These are phyloP conservation scores for Hemisphaericaspora nanyangensis DNA, from an alignment of 805 yeast species.

Conservation along the genomic window DNA sequence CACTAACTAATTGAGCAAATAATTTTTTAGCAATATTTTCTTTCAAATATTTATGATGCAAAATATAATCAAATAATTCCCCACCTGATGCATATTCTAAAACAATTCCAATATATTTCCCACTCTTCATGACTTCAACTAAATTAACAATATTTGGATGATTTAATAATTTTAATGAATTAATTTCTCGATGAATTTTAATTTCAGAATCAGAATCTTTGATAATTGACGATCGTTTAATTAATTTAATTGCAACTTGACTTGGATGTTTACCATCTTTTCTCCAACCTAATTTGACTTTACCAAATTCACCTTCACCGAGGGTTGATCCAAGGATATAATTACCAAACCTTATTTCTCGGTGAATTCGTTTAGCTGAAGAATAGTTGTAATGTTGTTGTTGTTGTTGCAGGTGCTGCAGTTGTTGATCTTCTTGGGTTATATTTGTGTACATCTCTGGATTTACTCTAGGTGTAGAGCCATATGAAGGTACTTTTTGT, in stretches of 20 bases:
- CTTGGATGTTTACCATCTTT: conserved; percentile 73
- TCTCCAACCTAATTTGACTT: conserved; percentile 95
- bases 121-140: conserved; percentile 91
- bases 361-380: conserved; percentile 15
- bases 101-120: conserved; percentile 93
- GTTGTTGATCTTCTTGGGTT: not conserved
- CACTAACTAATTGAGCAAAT: conserved; percentile 90
- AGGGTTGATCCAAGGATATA: conserved; percentile 88
- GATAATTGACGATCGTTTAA: conserved; percentile 83
- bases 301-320: conserved; percentile 98
- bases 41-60: conserved; percentile 79
- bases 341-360: conserved; percentile 83
- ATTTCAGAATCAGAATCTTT: conserved; percentile 81
- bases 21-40: conserved; percentile 82
- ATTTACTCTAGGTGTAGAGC: no score
- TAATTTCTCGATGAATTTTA: conserved; percentile 89
- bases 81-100: conserved; percentile 97
- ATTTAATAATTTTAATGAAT: conserved; percentile 76
- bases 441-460: not conserved
- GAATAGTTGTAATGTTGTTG: no score
- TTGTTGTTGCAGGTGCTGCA: not conserved
- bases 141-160: conserved; percentile 93
- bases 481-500: no score
- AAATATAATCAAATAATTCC: conserved; percentile 88
- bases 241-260: conserved; percentile 91